Evolutionary conservation across 371 early-diverging fungal species (phyloP).

Genomic region (Neoconidiobolus thromboides): DNA sequence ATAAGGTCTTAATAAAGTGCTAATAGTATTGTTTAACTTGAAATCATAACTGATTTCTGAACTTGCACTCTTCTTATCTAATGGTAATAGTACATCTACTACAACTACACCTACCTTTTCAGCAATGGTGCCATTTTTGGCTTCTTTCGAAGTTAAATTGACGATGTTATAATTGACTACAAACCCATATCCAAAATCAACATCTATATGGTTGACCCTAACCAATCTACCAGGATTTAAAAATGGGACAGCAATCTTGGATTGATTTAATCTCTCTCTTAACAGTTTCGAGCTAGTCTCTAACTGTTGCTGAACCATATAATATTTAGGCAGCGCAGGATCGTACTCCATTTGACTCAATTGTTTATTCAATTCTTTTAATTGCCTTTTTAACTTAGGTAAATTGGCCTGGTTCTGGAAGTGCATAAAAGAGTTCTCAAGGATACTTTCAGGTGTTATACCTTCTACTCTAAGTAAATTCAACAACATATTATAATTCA

Average conservation of each 20-base stretch:
- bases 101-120: conserved; percentile 10
- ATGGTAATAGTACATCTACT: too few relatives aligned
- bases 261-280: conserved; percentile 64
- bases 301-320: conserved; percentile 55
- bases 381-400: conserved; percentile 47
- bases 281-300: conserved; percentile 39
- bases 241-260: conserved; percentile 56
- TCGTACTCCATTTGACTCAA: conserved; percentile 16
- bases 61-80: too few relatives aligned
- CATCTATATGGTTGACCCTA: conserved; percentile 32
- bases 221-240: conserved; percentile 77
- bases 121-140: conserved; percentile 9
- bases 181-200: conserved; percentile 91
- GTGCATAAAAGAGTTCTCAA: conserved; percentile 91
- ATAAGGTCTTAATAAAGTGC: too few relatives aligned
- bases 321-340: conserved; percentile 45
- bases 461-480: conserved; percentile 97
- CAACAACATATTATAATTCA: conserved; percentile 98
- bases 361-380: conserved; percentile 1
- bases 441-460: conserved; percentile 84
- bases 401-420: conserved; percentile 80
- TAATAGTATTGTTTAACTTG: too few relatives aligned
- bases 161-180: conserved; percentile 31
- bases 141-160: conserved; percentile 10
- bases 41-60: too few relatives aligned